A percentile compares a stretch with the other conserved stretches of the same genome.
Conservation (phyloP, 768 basidiomycete species). For the Boletus rubropictus region DNA sequence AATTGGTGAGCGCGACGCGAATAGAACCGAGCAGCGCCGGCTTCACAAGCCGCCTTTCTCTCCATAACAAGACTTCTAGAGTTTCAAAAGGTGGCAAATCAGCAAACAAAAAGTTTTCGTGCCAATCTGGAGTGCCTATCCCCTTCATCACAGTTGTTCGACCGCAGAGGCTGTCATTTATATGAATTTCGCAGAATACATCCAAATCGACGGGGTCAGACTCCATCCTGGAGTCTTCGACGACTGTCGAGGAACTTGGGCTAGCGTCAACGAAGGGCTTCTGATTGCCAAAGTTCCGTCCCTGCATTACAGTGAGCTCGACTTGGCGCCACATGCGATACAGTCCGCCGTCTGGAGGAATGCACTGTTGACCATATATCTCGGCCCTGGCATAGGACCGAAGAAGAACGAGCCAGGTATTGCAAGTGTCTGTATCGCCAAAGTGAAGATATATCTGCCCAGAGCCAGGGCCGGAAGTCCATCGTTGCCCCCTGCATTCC, state of each 20-base stretch:
- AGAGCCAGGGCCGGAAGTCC: conserved; percentile 43
- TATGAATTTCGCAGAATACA: conserved; percentile 72
- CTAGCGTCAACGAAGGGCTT: conserved; percentile 29
- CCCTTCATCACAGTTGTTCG: conserved; percentile 71
- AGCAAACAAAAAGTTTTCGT: conserved; percentile 67
- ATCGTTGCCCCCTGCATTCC: conserved; percentile 49
- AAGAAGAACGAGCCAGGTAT: conserved; percentile 75
- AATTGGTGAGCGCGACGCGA: conserved; percentile 60
- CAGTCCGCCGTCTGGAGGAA: conserved; percentile 59
- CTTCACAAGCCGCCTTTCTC: conserved; percentile 59
- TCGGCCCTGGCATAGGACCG: conserved; percentile 79
- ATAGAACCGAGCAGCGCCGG: conserved; percentile 54
- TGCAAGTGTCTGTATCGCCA: conserved; percentile 51
- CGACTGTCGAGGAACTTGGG: conserved; percentile 24
- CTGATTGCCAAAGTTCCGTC: conserved; percentile 60
- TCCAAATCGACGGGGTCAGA: conserved; percentile 58
- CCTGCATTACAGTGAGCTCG: conserved; percentile 66
- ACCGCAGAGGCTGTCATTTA: conserved; percentile 62
- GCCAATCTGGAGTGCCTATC: conserved; percentile 70
- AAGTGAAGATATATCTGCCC: conserved; percentile 78
- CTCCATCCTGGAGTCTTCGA: conserved; percentile 35
- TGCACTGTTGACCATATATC: conserved; percentile 59
- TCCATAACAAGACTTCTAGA: conserved; percentile 63
- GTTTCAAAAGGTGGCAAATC: conserved; percentile 77
- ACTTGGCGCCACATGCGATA: conserved; percentile 88